Percentiles rank a stretch among this genome's conserved stretches.
phyloP scores from a whole-genome alignment of 805 yeast species.

The Starmerella floris region DNA sequence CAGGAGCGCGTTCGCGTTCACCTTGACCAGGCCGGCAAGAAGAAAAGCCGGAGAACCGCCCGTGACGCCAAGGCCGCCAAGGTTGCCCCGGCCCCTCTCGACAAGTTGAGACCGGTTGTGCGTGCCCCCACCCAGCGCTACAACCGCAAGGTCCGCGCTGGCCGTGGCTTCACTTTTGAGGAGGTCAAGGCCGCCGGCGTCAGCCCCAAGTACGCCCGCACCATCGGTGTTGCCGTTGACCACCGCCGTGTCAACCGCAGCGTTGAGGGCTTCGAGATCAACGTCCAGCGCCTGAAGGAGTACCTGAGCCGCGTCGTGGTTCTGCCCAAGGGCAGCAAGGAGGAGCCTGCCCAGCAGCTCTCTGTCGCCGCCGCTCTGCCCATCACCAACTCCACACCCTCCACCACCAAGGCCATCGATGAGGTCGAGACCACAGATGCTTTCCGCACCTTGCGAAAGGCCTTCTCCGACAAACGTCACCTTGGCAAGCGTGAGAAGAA shows the following conservation, averaged over 20 bases:
- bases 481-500: constrained; percentile 96
- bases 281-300: constrained; percentile 93
- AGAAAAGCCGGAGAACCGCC: constrained; percentile 89
- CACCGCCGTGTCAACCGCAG: constrained; percentile 99
- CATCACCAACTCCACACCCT: constrained; percentile 63
- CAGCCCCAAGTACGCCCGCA: constrained; percentile 81
- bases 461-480: constrained; percentile 88
- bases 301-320: constrained; percentile 91
- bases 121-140: constrained; percentile 97
- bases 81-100: constrained; percentile 96
- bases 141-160: constrained; percentile 99
- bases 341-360: constrained; percentile 49
- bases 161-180: constrained; percentile 97
- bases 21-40: constrained; percentile 99
- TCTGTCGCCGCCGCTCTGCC: constrained; percentile 74
- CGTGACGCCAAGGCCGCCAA: constrained; percentile 89
- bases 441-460: constrained; percentile 87
- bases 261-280: constrained; percentile 84
- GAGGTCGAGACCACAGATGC: constrained; percentile 64
- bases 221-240: constrained; percentile 97
- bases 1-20: constrained; percentile 99
- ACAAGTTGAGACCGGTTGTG: constrained; percentile 90
- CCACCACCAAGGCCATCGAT: constrained; percentile 76
- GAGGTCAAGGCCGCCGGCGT: constrained; percentile 97
- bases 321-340: constrained; percentile 76